phyloP scores from a whole-genome alignment of 2,329 filamentous ascomycete genomes.

The Metarhizium guizhouense region DNA sequence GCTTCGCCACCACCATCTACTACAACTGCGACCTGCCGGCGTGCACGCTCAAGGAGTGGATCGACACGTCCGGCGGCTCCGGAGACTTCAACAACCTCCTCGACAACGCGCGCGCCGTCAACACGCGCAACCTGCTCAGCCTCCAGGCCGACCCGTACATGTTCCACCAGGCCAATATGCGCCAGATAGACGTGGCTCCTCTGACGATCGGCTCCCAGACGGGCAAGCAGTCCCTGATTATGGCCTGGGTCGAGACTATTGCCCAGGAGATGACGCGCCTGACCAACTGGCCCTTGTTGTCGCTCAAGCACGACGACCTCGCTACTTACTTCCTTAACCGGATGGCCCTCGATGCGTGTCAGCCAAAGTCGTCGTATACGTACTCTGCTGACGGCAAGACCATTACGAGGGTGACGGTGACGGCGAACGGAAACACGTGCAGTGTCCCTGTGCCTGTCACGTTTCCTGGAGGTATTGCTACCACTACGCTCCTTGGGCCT shows the following conservation, averaged over 20 bases:
- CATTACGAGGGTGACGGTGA: constrained; percentile 42
- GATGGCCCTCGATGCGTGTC: constrained; percentile 41
- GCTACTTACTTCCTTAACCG: constrained; percentile 42
- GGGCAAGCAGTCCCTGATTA: constrained; percentile 41
- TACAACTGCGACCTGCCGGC: constrained; percentile 52
- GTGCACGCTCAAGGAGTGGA: constrained; percentile 53
- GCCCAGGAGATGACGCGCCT: constrained; percentile 45
- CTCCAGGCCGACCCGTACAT: constrained; percentile 47
- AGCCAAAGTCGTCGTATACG: constrained; percentile 37
- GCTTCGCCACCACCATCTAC: constrained; percentile 54
- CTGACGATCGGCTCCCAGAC: constrained; percentile 39
- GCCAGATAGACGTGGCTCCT: constrained; percentile 35
- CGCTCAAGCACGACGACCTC: constrained; percentile 34
- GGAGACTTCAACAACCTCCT: constrained; percentile 45
- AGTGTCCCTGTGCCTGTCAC: constrained; percentile 44
- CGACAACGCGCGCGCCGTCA: constrained; percentile 38
- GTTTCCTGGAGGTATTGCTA: constrained; percentile 25
- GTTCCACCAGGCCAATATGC: constrained; percentile 57
- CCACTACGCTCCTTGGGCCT: constrained; percentile 31
- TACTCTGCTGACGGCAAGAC: constrained; percentile 29
- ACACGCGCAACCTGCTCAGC: constrained; percentile 46
- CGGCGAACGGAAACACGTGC: constrained; percentile 40
- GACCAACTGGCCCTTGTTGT: constrained; percentile 16
- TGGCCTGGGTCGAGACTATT: constrained; percentile 47
- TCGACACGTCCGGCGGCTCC: constrained; percentile 45